Conservation (phyloP, 2,329 filamentous ascomycete genomes). For the Epichloe bromicola region DNA sequence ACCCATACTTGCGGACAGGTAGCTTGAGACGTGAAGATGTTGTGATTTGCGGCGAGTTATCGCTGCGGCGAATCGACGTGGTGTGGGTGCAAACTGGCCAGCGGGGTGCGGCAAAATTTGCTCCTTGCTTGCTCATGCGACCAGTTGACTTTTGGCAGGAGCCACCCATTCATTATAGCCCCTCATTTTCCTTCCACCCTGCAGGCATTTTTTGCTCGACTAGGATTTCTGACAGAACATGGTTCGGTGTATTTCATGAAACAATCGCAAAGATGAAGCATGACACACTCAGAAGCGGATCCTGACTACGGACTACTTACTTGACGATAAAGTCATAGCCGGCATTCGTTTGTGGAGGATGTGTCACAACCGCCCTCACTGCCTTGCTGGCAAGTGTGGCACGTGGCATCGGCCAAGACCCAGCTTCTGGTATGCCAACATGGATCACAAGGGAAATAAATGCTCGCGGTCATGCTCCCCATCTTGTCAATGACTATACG, state of each 20-base stretch:
- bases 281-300: too few species aligned
- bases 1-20: constrained; percentile 1
- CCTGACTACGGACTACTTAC: too few species aligned
- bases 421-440: constrained; percentile 29
- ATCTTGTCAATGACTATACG: too few species aligned
- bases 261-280: too few species aligned
- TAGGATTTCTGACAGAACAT: too few species aligned
- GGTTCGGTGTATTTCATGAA: too few species aligned
- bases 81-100: neutral
- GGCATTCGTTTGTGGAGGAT: too few species aligned
- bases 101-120: constrained; percentile 3
- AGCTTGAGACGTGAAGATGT: neutral
- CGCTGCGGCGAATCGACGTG: neutral
- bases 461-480: too few species aligned
- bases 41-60: neutral
- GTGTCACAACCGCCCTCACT: too few species aligned
- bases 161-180: neutral
- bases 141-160: neutral
- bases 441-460: constrained; percentile 23
- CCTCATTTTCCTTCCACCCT: too few species aligned
- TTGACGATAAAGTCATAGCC: too few species aligned
- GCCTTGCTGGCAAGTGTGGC: neutral
- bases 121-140: neutral
- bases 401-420: constrained; percentile 10
- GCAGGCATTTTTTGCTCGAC: too few species aligned